phyloP scores from a whole-genome alignment of 768 basidiomycete species.

The Boletales sp. region DNA sequence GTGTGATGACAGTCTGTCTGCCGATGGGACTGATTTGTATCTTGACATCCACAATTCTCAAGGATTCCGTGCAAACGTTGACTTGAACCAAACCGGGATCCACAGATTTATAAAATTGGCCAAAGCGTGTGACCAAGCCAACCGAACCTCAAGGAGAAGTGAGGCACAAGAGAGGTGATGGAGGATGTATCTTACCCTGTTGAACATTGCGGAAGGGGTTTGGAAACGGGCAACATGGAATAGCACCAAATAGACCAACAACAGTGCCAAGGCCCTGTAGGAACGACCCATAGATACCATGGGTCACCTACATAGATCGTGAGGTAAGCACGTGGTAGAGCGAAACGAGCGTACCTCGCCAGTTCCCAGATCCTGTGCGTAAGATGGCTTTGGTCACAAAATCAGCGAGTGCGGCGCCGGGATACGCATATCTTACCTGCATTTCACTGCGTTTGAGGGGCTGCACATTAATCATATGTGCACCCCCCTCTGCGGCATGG shows the following conservation, averaged over 20 bases:
- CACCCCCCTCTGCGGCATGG: slow-evolving; percentile 24
- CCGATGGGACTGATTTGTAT: slow-evolving; percentile 92
- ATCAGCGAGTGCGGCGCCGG: slow-evolving; percentile 3
- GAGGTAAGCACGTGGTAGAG: not conserved
- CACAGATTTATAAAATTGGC: slow-evolving; percentile 94
- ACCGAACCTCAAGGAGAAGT: slow-evolving; percentile 59
- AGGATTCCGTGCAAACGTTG: slow-evolving; percentile 90
- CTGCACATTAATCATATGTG: slow-evolving; percentile 72
- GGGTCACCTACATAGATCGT: slow-evolving; percentile 51
- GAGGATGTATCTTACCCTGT: slow-evolving; percentile 52
- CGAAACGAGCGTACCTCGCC: slow-evolving; percentile 40
- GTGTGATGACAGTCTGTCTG: slow-evolving; percentile 85
- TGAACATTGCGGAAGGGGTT: slow-evolving; percentile 85
- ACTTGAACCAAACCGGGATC: slow-evolving; percentile 90
- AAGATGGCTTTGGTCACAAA: slow-evolving; percentile 62
- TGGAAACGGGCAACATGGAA: slow-evolving; percentile 82
- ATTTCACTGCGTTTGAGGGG: slow-evolving; percentile 82
- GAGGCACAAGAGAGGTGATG: slow-evolving; percentile 7
- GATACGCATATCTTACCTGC: slow-evolving; percentile 52
- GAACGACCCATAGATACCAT: slow-evolving; percentile 83
- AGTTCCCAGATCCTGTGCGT: slow-evolving; percentile 84
- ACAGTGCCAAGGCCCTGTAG: slow-evolving; percentile 65
- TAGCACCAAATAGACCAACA: slow-evolving; percentile 67
- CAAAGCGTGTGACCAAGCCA: slow-evolving; percentile 89
- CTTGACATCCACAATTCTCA: slow-evolving; percentile 89